Base-by-base conservation (phyloP, 352 stramenopile species). In the Phytopythium sindhum region DNA sequence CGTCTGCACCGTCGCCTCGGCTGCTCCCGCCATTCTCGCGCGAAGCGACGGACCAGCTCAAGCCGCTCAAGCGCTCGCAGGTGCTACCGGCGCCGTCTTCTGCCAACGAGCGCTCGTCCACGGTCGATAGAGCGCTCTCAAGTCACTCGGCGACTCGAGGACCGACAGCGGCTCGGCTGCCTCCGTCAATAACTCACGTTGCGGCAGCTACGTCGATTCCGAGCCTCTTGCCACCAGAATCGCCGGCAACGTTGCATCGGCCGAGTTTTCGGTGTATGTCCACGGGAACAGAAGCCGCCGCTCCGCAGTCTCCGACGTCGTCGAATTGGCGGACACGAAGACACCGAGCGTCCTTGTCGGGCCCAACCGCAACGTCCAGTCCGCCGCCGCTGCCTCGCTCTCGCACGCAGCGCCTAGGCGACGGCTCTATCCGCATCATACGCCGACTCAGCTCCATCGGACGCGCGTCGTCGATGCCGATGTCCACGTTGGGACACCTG, bases 381-480 rank as follows among this genome's bases (percentile, higher is more conserved):
- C 14, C 0, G 9, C 31, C 33, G 12, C 28, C 52, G 21, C 29
- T 47, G n/a, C 29, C 33, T 29, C 33, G 53, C 19, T n/a, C 53
- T 4, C 37, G 37, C 33, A 59, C 29, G 5, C 53, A 44, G 19
- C 33, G 53, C 33, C 33, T 59, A 4, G 33, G 53, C 24, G 53
- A 60, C 29, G 55, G 19, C 17, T 61, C 39, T 3, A 5, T 51
- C n/a, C 44, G 47, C 28, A 51, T 57, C 47, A 35, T 51, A 0
- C 55, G 39, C 11, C 59, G 64, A 0, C 57, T 51, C 9, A 59
- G 37, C 24, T 70, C 65, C 8, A 37, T 64, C 19, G 55, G 47
- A 0, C 65, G 54, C 35, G 61, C 57, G 7, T 68, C 66, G 3
- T 61, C 66, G 8, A 44, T 35, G 4, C 55, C 55, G 12, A 23